phyloP scores from a whole-genome alignment of 1,139 yeast genomes.

The Suhomyces maxii region DNA sequence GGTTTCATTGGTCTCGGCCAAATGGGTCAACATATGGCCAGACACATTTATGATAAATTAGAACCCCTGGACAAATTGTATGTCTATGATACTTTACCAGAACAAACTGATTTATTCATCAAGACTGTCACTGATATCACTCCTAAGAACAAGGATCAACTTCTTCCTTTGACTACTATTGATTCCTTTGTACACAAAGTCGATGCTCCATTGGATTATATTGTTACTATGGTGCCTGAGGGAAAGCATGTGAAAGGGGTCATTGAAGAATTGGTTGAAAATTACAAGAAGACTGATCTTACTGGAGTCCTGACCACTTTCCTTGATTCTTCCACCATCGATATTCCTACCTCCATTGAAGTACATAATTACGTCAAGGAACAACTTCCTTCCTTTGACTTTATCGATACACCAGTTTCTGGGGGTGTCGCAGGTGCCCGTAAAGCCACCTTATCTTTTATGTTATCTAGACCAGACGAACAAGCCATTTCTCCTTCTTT shows the following conservation, averaged over 20 bases:
- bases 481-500: constrained; percentile 30
- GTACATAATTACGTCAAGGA: constrained; percentile 38
- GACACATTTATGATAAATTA: constrained; percentile 48
- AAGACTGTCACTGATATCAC: constrained; percentile 23
- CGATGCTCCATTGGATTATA: constrained; percentile 40
- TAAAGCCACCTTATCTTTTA: constrained; percentile 56
- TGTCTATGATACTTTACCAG: constrained; percentile 45
- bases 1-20: constrained; percentile 62
- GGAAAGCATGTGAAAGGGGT: constrained; percentile 54
- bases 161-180: constrained; percentile 26
- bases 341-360: constrained; percentile 49
- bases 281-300: constrained; percentile 22
- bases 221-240: constrained; percentile 61
- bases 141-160: constrained; percentile 23
- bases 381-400: constrained; percentile 38
- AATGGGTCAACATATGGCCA: constrained; percentile 64
- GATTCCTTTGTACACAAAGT: constrained; percentile 37
- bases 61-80: constrained; percentile 41
- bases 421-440: constrained; percentile 65
- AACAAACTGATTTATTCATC: constrained; percentile 30
- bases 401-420: constrained; percentile 61
- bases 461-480: constrained; percentile 47
- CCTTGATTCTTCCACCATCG: constrained; percentile 59
- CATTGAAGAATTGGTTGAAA: constrained; percentile 38
- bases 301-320: constrained; percentile 22